These are phyloP conservation scores for Mycothermus thermophilus DNA, from an alignment of 495 filamentous ascomycete genomes.

Conservation along the genomic window DNA sequence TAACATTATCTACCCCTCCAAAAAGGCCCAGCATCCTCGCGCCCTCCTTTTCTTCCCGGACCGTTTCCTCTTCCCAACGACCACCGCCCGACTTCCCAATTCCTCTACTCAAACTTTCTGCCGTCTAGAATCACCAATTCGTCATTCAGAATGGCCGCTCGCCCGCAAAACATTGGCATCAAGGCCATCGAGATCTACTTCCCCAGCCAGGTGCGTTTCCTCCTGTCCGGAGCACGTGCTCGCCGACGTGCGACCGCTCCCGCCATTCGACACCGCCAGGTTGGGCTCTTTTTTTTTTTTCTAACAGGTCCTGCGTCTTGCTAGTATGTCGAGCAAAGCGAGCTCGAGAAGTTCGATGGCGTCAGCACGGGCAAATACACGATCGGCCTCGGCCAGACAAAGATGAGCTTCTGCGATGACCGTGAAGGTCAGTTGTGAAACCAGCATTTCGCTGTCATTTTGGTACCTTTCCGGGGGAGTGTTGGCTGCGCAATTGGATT, in stretches of 20 bases:
- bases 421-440: conserved; percentile 61
- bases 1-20: conserved; percentile 15
- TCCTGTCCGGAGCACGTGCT: neutral
- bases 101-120: neutral
- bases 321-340: conserved; percentile 93
- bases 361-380: conserved; percentile 93
- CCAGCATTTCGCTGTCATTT: neutral
- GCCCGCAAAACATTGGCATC: conserved; percentile 94
- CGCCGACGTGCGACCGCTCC: conserved; percentile 18
- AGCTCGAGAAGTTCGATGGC: conserved; percentile 97
- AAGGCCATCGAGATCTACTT: conserved; percentile 99
- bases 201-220: conserved; percentile 68
- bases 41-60: conserved; percentile 2
- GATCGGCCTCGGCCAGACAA: conserved; percentile 97
- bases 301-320: no score
- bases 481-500: neutral
- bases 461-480: neutral
- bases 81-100: conserved; percentile 9
- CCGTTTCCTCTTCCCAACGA: conserved; percentile 7
- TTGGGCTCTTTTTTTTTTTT: no score
- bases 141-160: conserved; percentile 56
- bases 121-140: conserved; percentile 14
- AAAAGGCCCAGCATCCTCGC: conserved; percentile 7
- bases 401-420: conserved; percentile 99
- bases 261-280: no score